Conservation (phyloP, 345 rosid species). For the Psidium friedrichsthalianum region DNA sequence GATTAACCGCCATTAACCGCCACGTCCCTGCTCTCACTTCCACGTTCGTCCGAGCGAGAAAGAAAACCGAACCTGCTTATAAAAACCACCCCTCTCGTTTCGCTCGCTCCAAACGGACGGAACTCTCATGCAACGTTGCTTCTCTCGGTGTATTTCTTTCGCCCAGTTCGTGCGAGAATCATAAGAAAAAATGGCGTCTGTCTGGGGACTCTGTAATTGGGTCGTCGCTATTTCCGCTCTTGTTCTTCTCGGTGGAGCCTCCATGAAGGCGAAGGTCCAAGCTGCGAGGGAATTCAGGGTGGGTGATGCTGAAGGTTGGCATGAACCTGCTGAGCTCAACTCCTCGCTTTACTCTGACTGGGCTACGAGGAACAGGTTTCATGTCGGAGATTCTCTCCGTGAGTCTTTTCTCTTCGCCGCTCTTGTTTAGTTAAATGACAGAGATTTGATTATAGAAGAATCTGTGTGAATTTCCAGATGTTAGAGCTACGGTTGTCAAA, state of each 20-base stretch:
- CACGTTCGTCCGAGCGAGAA: background rate
- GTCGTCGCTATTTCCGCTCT: background rate
- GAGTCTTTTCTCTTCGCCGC: slow-evolving; percentile 5
- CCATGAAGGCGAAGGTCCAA: slow-evolving; percentile 11
- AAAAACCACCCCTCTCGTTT: background rate
- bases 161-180: background rate
- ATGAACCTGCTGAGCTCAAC: slow-evolving; percentile 30
- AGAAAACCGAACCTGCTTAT: background rate
- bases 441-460: background rate
- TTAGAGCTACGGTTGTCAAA: background rate
- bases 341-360: slow-evolving; percentile 38
- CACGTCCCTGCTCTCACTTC: background rate
- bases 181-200: slow-evolving; percentile 3
- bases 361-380: slow-evolving; percentile 59
- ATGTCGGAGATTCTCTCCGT: slow-evolving; percentile 59
- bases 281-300: slow-evolving; percentile 44
- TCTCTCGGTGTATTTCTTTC: background rate
- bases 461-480: background rate
- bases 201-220: background rate
- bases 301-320: slow-evolving; percentile 60
- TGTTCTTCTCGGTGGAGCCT: slow-evolving; percentile 5
- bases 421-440: background rate
- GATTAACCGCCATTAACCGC: slow-evolving; percentile 9
- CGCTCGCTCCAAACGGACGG: background rate
- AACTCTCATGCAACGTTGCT: background rate